Evolutionary conservation across 2,329 filamentous ascomycete species (phyloP).

Genomic region (Colletotrichum sp.): DNA sequence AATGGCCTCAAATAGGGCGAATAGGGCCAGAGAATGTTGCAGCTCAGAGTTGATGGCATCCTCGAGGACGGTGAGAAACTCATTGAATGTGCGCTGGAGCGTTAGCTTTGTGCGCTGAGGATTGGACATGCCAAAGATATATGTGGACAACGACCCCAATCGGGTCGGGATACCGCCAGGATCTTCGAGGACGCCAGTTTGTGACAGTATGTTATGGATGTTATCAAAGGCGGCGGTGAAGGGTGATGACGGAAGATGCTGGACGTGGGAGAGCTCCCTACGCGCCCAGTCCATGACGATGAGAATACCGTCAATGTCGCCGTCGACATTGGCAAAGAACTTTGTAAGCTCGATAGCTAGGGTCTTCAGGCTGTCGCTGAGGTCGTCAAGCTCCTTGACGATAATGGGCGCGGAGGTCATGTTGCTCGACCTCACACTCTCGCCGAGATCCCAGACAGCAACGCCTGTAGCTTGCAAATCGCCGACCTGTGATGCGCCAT

Average conservation of each 20-base stretch:
- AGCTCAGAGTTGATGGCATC: slow-evolving; percentile 88
- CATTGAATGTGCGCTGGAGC: slow-evolving; percentile 85
- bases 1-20: slow-evolving; percentile 89
- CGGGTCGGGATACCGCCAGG: slow-evolving; percentile 63
- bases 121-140: slow-evolving; percentile 79
- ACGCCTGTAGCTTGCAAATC: slow-evolving; percentile 91
- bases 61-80: slow-evolving; percentile 86
- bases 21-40: slow-evolving; percentile 78
- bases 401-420: slow-evolving; percentile 91
- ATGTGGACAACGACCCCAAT: slow-evolving; percentile 71
- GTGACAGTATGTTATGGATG: slow-evolving; percentile 77
- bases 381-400: slow-evolving; percentile 81
- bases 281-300: slow-evolving; percentile 97
- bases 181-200: slow-evolving; percentile 65
- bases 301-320: slow-evolving; percentile 90
- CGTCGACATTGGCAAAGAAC: slow-evolving; percentile 93
- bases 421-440: slow-evolving; percentile 87
- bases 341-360: slow-evolving; percentile 85
- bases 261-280: slow-evolving; percentile 78
- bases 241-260: slow-evolving; percentile 63
- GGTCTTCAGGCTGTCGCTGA: slow-evolving; percentile 85
- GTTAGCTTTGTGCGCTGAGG: slow-evolving; percentile 82
- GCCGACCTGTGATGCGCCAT: slow-evolving; percentile 83
- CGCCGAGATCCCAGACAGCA: slow-evolving; percentile 92
- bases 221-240: slow-evolving; percentile 81